Evolutionary conservation across 441 rosid species (phyloP), one percentile per base, ranked within the genome.

Genomic region (Viola pubescens): DNA sequence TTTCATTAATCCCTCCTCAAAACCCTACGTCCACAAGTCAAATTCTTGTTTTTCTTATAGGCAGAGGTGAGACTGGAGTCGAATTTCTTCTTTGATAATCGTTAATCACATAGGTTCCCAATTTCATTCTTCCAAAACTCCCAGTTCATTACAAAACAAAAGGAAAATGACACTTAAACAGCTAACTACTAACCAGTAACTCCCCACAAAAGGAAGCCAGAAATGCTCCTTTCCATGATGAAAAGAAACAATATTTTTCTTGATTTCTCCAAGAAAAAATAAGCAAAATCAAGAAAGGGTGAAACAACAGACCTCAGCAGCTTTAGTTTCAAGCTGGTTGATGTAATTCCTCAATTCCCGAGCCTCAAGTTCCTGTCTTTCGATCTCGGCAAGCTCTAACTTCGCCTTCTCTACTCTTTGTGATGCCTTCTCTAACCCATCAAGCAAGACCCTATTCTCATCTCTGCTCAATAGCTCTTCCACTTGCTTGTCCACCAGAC

Each of bases 381-480:
- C 84, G 61, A 92, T 89, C 78, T 87, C 94, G 3, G 75, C 83
- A 40, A 92, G 88, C 59, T 80, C 80, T 61, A 66, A 67, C 77
- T 71, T 82, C 19, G 96, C 98, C 58, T 57, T 63, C 43, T 91
- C 91, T 45, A 91, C 96, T 56, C 94, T 83, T 73, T 55, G 52
- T n/a, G 90, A 82, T 26, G 97, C 96, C 61, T 71, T 77, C 58
- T 82, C 90, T 66, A 89, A 73, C 63, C 88, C 98, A 60, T 86
- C 90, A 42, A 89, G 82, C 80, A 92, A 72, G 1, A 0, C 79
- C 64, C 66, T 81, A 73, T 92, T 92, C 75, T 87, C 98, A 62
- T 87, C 84, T 58, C 78, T 77, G 70, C 60, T 75, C 72, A 92
- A 56, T 0, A 89, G 81, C 67, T 83, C 87, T 70, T 85, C 94